phyloP scores from a whole-genome alignment of 306 rosid species.

The Cyclanthera cordifolia region DNA sequence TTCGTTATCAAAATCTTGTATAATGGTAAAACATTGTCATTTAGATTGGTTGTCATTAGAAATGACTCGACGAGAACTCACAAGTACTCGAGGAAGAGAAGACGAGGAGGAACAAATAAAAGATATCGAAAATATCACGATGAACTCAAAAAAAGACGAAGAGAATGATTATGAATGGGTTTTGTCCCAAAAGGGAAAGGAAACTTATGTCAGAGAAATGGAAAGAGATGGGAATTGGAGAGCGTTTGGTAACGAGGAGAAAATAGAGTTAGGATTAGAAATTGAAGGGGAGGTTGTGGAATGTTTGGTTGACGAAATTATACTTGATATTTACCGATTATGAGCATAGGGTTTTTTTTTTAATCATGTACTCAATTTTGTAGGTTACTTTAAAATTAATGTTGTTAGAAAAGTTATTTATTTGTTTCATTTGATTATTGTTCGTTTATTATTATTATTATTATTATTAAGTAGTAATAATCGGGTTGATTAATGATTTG shows the following conservation, averaged over 20 bases:
- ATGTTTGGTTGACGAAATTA: conserved; percentile 34
- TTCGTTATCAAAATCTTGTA: not conserved
- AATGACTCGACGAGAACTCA: not conserved
- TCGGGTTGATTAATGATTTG: too few species aligned
- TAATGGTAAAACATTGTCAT: too few species aligned
- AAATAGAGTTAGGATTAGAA: conserved; percentile 37
- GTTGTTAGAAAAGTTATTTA: too few species aligned
- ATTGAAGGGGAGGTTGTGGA: conserved; percentile 34
- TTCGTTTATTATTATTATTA: too few species aligned
- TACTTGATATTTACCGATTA: not conserved
- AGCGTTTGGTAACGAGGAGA: conserved; percentile 26
- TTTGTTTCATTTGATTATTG: too few species aligned
- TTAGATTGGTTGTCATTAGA: not conserved
- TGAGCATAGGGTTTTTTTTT: too few species aligned
- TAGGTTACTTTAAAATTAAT: too few species aligned
- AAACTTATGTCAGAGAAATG: conserved; percentile 42
- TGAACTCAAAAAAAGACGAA: not conserved
- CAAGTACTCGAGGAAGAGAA: not conserved
- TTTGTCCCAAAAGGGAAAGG: conserved; percentile 23
- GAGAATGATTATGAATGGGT: not conserved
- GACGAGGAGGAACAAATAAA: not conserved
- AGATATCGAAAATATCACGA: not conserved
- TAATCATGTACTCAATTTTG: too few species aligned
- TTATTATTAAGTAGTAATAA: too few species aligned
- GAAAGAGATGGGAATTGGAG: conserved; percentile 35